phyloP scores from a whole-genome alignment of 257 asterid species.

The Solanum sitiens region DNA sequence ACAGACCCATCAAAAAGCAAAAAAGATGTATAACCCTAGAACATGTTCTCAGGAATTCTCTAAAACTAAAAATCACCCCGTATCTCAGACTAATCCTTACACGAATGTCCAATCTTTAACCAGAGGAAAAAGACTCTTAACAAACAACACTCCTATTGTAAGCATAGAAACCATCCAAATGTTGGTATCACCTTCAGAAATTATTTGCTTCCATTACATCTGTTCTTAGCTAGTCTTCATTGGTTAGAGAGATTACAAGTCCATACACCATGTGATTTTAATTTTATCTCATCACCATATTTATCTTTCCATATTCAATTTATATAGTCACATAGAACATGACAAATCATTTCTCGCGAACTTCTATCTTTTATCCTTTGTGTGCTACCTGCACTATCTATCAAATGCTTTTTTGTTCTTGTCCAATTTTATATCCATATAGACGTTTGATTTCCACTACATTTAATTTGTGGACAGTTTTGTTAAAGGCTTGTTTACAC shows the following conservation, averaged over 20 bases:
- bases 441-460: neutral
- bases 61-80: neutral
- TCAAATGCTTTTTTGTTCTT: neutral
- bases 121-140: neutral
- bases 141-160: neutral
- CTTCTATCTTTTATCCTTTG: neutral
- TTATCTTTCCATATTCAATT: neutral
- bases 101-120: neutral
- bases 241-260: neutral
- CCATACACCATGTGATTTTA: neutral
- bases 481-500: neutral
- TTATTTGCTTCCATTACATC: neutral
- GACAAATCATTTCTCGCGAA: neutral
- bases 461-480: neutral
- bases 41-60: neutral
- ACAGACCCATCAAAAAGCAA: neutral
- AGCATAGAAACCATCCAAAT: neutral
- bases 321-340: neutral
- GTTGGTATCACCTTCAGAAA: neutral
- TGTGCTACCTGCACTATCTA: neutral
- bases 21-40: neutral
- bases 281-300: neutral
- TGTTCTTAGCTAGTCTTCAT: neutral
- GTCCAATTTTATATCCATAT: neutral
- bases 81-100: neutral